These are phyloP conservation scores for Hypericum androsaemum DNA, from an alignment of 345 rosid genomes.

Conservation along the genomic window DNA sequence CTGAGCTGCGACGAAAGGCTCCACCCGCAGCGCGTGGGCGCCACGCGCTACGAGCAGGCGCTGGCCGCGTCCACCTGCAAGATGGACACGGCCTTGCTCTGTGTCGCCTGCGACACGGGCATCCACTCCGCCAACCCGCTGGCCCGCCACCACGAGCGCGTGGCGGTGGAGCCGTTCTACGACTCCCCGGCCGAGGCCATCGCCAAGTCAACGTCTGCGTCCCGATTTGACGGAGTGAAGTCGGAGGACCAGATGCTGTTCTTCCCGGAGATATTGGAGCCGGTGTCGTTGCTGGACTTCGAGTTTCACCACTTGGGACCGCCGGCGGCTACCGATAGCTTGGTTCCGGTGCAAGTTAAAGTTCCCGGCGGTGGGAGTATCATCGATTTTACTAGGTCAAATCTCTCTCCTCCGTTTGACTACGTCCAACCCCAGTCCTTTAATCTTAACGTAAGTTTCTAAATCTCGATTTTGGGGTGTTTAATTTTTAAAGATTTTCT, in stretches of 20 bases:
- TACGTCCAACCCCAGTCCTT: too few species aligned
- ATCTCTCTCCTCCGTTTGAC: too few species aligned
- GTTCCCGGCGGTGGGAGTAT: too few species aligned
- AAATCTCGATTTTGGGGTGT: too few species aligned
- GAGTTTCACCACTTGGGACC: constrained; percentile 38
- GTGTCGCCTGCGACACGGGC: constrained; percentile 86
- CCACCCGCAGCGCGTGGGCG: constrained; percentile 92
- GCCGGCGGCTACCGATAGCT: constrained; percentile 39
- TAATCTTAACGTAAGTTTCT: too few species aligned
- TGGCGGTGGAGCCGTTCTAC: constrained; percentile 66
- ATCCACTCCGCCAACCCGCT: constrained; percentile 94
- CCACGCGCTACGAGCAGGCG: constrained; percentile 94
- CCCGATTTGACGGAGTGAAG: constrained; percentile 37
- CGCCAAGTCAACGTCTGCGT: constrained; percentile 78
- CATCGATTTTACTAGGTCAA: too few species aligned
- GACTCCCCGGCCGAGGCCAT: constrained; percentile 66
- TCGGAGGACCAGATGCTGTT: constrained; percentile 11
- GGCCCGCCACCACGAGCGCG: constrained; percentile 83
- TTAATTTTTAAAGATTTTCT: too few species aligned
- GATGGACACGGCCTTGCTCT: constrained; percentile 94
- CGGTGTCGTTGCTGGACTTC: constrained; percentile 63
- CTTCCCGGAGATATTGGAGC: constrained; percentile 68
- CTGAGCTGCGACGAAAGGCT: constrained; percentile 65
- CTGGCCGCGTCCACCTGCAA: constrained; percentile 94
- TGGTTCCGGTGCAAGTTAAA: constrained; percentile 67